Percentiles rank a stretch among this genome's conserved stretches.
phyloP scores from a whole-genome alignment of 2,329 filamentous ascomycete genomes.

The Xylaria hypoxylon region DNA sequence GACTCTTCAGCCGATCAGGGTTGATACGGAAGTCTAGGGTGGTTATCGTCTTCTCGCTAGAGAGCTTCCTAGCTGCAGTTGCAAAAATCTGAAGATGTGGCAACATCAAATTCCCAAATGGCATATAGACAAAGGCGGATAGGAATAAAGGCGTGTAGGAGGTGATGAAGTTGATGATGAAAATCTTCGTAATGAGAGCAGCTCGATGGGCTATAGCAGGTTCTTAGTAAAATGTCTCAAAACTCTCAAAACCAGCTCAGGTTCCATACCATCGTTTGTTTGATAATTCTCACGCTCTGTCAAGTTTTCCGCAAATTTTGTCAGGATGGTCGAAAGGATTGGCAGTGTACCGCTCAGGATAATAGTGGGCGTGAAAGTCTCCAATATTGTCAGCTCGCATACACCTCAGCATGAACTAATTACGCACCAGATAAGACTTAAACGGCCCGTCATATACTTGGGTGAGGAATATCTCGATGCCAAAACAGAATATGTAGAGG shows the following conservation, averaged over 20 bases:
- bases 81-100: conserved; percentile 89
- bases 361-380: conserved; percentile 89
- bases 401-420: background rate
- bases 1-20: conserved; percentile 82
- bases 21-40: conserved; percentile 82
- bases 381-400: conserved; percentile 34
- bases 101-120: conserved; percentile 85
- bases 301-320: conserved; percentile 78
- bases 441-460: conserved; percentile 92
- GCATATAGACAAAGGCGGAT: conserved; percentile 93
- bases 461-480: conserved; percentile 93
- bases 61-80: conserved; percentile 78
- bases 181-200: conserved; percentile 90
- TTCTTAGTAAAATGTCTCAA: conserved; percentile 40
- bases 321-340: conserved; percentile 79
- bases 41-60: conserved; percentile 77
- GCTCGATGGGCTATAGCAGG: conserved; percentile 73
- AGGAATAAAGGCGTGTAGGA: conserved; percentile 93
- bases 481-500: conserved; percentile 87
- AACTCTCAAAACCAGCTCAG: background rate
- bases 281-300: conserved; percentile 93
- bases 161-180: conserved; percentile 96
- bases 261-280: conserved; percentile 72
- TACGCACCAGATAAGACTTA: conserved; percentile 81
- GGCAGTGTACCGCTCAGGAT: conserved; percentile 87